Conservation (phyloP, 1,284 basidiomycete species). For the Chiua sp. region DNA sequence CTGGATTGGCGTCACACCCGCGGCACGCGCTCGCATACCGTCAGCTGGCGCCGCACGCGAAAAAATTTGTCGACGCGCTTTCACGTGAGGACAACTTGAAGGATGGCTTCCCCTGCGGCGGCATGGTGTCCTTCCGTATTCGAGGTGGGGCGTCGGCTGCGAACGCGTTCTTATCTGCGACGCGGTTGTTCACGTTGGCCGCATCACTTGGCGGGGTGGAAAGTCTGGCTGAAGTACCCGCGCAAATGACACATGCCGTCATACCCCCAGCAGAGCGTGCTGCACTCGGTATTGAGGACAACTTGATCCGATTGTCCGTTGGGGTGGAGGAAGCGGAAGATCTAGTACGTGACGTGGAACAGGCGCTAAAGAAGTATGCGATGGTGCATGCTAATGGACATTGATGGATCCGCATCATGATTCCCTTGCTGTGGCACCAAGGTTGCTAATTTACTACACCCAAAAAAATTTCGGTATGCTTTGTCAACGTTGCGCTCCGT, state of each 20-base stretch:
- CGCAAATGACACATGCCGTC: constrained; percentile 84
- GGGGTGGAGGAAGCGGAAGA: constrained; percentile 92
- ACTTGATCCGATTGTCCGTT: constrained; percentile 84
- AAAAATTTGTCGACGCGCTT: constrained; percentile 62
- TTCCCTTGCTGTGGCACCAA: too few species aligned
- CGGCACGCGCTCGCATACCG: constrained; percentile 65
- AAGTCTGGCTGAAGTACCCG: constrained; percentile 85
- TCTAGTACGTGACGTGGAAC: constrained; percentile 75
- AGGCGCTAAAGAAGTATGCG: constrained; percentile 56
- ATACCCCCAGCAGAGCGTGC: constrained; percentile 76
- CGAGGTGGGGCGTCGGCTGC: constrained; percentile 59
- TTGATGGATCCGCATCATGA: too few species aligned
- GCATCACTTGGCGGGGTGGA: constrained; percentile 94
- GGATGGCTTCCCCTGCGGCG: constrained; percentile 81
- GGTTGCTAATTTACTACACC: too few species aligned
- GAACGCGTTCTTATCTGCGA: constrained; percentile 71
- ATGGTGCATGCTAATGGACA: neutral
- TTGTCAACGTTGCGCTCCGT: too few species aligned
- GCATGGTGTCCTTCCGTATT: constrained; percentile 82
- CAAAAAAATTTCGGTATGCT: too few species aligned
- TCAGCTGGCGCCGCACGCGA: constrained; percentile 71
- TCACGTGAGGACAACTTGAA: constrained; percentile 38
- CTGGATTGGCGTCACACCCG: constrained; percentile 71
- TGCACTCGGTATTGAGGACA: constrained; percentile 79
- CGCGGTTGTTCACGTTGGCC: constrained; percentile 83